Evolutionary conservation across 768 basidiomycete genomes (phyloP).

Genomic region (Multifurca ochricompacta): DNA sequence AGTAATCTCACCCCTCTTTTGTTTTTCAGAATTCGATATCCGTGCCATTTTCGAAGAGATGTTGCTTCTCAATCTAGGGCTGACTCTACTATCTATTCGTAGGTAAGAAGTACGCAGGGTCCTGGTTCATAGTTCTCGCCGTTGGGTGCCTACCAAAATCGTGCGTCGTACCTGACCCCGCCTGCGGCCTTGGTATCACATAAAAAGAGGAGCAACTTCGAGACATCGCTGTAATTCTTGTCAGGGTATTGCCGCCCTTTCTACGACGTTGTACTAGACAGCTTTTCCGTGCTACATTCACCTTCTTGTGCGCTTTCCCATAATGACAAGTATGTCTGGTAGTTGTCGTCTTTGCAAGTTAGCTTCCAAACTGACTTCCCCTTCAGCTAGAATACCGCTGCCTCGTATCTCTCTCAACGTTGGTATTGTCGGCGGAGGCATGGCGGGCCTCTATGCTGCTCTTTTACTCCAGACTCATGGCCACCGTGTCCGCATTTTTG

Average conservation of each 20-base stretch:
- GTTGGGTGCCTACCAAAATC: background rate
- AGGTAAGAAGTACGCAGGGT: background rate
- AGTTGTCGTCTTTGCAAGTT: background rate
- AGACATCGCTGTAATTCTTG: background rate
- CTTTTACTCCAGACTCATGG: conserved; percentile 15
- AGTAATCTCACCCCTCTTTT: background rate
- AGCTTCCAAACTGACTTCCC: background rate
- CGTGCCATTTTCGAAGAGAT: background rate
- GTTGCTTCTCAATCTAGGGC: background rate
- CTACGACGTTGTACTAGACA: no score
- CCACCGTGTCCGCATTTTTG: conserved; percentile 16
- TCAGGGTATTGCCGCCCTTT: no score
- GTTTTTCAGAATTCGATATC: background rate
- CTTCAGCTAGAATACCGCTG: background rate
- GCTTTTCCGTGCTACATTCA: background rate
- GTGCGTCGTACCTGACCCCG: background rate
- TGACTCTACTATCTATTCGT: background rate
- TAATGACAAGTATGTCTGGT: background rate
- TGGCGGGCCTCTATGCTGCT: conserved; percentile 18
- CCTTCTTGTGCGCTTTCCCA: background rate
- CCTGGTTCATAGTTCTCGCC: background rate
- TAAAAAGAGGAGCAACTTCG: no score
- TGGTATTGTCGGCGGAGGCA: conserved; percentile 18
- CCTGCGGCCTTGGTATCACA: background rate
- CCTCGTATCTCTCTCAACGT: background rate